phyloP scores from a whole-genome alignment of 345 rosid genomes.

The Tarenaya hassleriana region DNA sequence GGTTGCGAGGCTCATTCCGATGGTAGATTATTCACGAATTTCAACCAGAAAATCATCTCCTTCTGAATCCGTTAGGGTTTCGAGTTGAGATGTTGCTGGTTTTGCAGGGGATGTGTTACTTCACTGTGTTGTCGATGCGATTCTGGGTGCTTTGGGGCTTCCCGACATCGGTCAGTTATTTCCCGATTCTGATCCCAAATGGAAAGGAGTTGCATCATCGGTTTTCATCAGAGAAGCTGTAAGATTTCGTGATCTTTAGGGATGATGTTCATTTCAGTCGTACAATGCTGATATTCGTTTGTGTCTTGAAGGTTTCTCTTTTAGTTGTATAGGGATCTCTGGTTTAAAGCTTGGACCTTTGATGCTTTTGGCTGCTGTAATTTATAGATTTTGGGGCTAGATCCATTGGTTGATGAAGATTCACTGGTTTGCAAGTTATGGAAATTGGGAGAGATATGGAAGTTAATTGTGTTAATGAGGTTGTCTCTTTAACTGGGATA shows the following conservation, averaged over 20 bases:
- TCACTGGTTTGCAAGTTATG: neutral
- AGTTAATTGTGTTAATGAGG: neutral
- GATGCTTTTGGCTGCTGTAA: neutral
- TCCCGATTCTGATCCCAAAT: conserved; percentile 88
- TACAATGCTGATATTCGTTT: neutral
- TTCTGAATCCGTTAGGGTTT: neutral
- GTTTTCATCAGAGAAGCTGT: conserved; percentile 94
- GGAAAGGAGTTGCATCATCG: conserved; percentile 95
- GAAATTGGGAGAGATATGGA: neutral
- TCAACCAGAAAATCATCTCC: neutral
- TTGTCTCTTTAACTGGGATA: neutral
- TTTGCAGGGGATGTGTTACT: conserved; percentile 91
- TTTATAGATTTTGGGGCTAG: neutral
- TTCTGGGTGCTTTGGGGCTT: conserved; percentile 88
- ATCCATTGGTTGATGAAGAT: conserved; percentile 2
- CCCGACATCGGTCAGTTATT: conserved; percentile 99
- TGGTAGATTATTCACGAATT: conserved; percentile 39
- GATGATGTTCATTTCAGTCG: neutral
- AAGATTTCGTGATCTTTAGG: conserved; percentile 26
- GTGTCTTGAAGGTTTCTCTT: neutral
- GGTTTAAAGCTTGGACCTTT: conserved; percentile 5
- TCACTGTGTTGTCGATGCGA: conserved; percentile 97
- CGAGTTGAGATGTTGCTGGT: conserved; percentile 4
- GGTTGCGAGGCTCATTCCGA: conserved; percentile 99
- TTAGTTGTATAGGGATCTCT: neutral